A percentile compares a stretch with the other conserved stretches of the same genome.
Conservation (phyloP, 768 basidiomycete genomes). For the Leccinellum rugosiceps region DNA sequence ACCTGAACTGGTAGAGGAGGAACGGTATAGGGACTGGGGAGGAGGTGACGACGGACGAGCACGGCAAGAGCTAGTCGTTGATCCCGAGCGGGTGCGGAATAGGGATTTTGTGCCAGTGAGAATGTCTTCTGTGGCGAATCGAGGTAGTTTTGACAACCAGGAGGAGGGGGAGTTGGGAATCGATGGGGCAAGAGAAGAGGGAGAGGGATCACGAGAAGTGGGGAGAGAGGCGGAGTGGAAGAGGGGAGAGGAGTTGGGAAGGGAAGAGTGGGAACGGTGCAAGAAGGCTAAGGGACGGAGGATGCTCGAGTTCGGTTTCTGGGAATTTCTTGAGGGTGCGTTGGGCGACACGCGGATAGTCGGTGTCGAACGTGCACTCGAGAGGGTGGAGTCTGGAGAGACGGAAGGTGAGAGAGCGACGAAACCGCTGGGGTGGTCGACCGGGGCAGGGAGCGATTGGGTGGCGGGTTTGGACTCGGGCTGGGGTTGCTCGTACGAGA, state of each 20-base stretch:
- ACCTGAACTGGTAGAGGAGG: constrained; percentile 20
- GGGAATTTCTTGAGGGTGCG: not conserved
- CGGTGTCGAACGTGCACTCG: constrained; percentile 19
- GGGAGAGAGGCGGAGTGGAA: constrained; percentile 13
- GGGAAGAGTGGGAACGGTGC: constrained; percentile 11
- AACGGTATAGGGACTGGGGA: constrained; percentile 15
- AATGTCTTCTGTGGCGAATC: constrained; percentile 30
- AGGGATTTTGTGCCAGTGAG: constrained; percentile 30
- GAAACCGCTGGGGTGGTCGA: constrained; percentile 3
- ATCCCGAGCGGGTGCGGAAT: constrained; percentile 27
- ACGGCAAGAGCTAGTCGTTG: not conserved
- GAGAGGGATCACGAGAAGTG: constrained; percentile 8
- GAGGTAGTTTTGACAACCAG: constrained; percentile 9
- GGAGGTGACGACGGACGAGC: constrained; percentile 14
- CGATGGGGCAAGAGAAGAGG: constrained; percentile 12
- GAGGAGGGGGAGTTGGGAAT: constrained; percentile 14
- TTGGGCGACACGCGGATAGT: constrained; percentile 15
- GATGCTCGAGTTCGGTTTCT: constrained; percentile 16
- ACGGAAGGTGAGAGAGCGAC: constrained; percentile 16
- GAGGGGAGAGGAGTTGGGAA: constrained; percentile 7
- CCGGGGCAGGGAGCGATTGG: not conserved
- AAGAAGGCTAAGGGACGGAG: constrained; percentile 22
- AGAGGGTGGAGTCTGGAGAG: constrained; percentile 20
- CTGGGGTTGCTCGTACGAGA: constrained; percentile 33
- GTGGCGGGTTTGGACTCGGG: constrained; percentile 9